phyloP scores from a whole-genome alignment of 345 rosid species.

The Tarenaya hassleriana region DNA sequence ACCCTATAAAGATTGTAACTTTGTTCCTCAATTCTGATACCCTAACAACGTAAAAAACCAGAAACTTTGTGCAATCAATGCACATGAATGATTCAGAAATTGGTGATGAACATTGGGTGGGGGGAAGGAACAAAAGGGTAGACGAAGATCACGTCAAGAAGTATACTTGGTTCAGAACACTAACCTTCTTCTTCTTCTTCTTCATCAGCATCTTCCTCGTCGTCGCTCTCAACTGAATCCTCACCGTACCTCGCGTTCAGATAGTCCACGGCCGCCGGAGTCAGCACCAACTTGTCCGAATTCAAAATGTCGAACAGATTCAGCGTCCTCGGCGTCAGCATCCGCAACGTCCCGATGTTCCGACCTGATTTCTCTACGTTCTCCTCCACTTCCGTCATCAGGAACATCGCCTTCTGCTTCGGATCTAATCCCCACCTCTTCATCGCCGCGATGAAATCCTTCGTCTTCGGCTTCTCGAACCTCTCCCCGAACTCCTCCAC shows the following conservation, averaged over 20 bases:
- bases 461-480: conserved; percentile 76
- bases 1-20: no score
- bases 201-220: conserved; percentile 40
- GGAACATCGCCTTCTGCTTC: conserved; percentile 70
- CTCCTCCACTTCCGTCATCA: conserved; percentile 62
- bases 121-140: no score
- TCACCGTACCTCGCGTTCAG: conserved; percentile 73
- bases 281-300: conserved; percentile 69
- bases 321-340: conserved; percentile 84
- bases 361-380: conserved; percentile 61
- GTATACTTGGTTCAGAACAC: conserved; percentile 2
- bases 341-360: conserved; percentile 78
- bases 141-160: not conserved
- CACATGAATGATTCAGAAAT: no score
- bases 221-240: conserved; percentile 28
- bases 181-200: conserved; percentile 42
- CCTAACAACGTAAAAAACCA: no score
- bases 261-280: conserved; percentile 64
- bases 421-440: conserved; percentile 89
- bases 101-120: no score
- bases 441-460: conserved; percentile 74
- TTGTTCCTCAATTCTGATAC: no score
- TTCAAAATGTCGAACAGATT: conserved; percentile 86
- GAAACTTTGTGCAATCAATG: no score
- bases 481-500: conserved; percentile 82